phyloP scores from a whole-genome alignment of 306 rosid species.

The Hippophae gyantsensis region DNA sequence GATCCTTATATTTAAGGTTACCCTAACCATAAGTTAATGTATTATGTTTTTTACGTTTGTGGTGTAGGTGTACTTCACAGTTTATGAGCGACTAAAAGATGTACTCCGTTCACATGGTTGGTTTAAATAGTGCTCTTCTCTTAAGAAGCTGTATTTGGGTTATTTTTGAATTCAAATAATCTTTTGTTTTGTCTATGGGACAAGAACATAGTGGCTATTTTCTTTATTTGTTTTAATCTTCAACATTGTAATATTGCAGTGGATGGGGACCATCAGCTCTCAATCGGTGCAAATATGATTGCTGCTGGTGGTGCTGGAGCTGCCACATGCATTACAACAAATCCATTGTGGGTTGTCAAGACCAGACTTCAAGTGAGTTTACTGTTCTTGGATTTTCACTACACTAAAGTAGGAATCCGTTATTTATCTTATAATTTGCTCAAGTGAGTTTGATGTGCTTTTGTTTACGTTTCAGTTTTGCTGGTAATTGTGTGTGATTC shows the following conservation, averaged over 20 bases:
- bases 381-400: constrained; percentile 6
- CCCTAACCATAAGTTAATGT: no score
- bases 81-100: constrained; percentile 72
- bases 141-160: constrained; percentile 2
- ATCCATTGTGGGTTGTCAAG: constrained; percentile 98
- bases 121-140: constrained; percentile 27
- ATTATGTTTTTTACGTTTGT: constrained; percentile 6
- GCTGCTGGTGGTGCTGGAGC: constrained; percentile 98
- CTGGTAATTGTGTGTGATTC: constrained; percentile 2
- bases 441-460: not conserved
- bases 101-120: constrained; percentile 43
- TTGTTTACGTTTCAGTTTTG: not conserved
- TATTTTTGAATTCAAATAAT: constrained; percentile 9
- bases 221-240: constrained; percentile 9
- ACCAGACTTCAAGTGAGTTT: constrained; percentile 92
- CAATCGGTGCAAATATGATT: constrained; percentile 55
- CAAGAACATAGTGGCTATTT: not conserved
- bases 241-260: constrained; percentile 16
- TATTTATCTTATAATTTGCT: constrained; percentile 2
- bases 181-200: not conserved
- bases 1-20: not conserved
- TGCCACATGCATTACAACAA: constrained; percentile 71
- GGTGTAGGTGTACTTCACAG: constrained; percentile 82
- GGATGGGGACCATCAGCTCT: constrained; percentile 42
- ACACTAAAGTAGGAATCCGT: constrained; percentile 1